Conservation (phyloP, 805 yeast species). For the Nakazawaea populi region DNA sequence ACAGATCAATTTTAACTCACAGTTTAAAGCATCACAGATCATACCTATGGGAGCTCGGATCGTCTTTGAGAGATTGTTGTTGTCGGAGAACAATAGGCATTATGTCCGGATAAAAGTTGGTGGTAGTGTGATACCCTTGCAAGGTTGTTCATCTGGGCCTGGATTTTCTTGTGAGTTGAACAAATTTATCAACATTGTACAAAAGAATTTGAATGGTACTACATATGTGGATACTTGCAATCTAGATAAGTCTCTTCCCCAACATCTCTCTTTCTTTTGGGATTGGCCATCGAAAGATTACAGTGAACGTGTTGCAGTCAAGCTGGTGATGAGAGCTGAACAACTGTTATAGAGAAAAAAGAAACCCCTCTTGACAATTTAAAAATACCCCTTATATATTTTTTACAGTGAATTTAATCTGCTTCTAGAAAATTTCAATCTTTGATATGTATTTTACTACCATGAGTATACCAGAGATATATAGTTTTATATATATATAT, state of each 20-base stretch:
- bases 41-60: slow-evolving; percentile 49
- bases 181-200: slow-evolving; percentile 1
- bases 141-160: slow-evolving; percentile 43
- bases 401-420: too few species aligned
- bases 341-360: neutral
- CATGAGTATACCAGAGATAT: too few species aligned
- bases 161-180: slow-evolving; percentile 29
- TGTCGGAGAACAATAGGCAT: slow-evolving; percentile 22
- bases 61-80: slow-evolving; percentile 37
- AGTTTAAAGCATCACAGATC: slow-evolving; percentile 40
- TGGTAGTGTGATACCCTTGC: slow-evolving; percentile 47
- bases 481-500: too few species aligned
- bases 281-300: slow-evolving; percentile 14
- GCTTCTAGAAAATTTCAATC: too few species aligned
- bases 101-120: slow-evolving; percentile 42
- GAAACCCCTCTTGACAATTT: neutral
- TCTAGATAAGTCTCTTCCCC: slow-evolving; percentile 10
- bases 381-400: too few species aligned
- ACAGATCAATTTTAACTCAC: slow-evolving; percentile 38
- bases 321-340: neutral
- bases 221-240: slow-evolving; percentile 10
- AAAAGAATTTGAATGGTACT: slow-evolving; percentile 1
- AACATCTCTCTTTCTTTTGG: slow-evolving; percentile 14
- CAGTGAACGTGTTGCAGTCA: neutral
- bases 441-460: too few species aligned